Evolutionary conservation across 2,329 filamentous ascomycete species (phyloP), one percentile per base, ranked within the genome.

Genomic region (Arthrobotrys entomopaga): DNA sequence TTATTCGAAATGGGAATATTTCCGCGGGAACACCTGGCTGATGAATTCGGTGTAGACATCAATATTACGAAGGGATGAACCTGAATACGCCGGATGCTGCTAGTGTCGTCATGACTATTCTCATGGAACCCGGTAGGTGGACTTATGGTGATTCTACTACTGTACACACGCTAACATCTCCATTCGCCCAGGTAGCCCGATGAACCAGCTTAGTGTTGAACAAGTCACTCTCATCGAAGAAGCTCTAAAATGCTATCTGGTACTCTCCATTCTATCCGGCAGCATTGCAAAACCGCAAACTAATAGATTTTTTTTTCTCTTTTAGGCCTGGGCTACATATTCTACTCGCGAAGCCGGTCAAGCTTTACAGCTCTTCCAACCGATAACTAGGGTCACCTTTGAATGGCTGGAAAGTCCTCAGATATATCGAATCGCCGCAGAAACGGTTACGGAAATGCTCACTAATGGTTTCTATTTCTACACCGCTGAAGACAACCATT

Each of bases 301-400:
- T 40, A 71, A 53, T 42, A 50, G 2, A 16, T 8, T 29, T 29
- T n/a, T n/a, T n/a, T n/a, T n/a, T n/a, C n/a, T n/a, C n/a, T n/a
- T n/a, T 11, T 64, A 91, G 89, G 86, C 89, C 3, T 94, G 91
- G 90, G 85, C 92, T 34, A 85, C 87, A 77, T 93, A 92, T 79
- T 89, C 88, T 3, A 90, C 63, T 8, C 70, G 70, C 3, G 70
- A 74, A 40, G 63, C 70, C 10, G 50, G 63, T 16, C 57, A 74
- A 22, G 63, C 70, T 20, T 46, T 74, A 43, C 70, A 64, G n/a
- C 29, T 74, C n/a, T 74, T 74, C 24, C 70, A 74, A 43, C 70
- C 70, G 15, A 74, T 74, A 49, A 74, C 70, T 3, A 63, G 57
- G 48, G 49, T 74, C 50, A 67, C 70, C 13, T 74, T 74, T 38